These are phyloP conservation scores for Candida nitratophila DNA, from an alignment of 805 yeast genomes.

Conservation along the genomic window DNA sequence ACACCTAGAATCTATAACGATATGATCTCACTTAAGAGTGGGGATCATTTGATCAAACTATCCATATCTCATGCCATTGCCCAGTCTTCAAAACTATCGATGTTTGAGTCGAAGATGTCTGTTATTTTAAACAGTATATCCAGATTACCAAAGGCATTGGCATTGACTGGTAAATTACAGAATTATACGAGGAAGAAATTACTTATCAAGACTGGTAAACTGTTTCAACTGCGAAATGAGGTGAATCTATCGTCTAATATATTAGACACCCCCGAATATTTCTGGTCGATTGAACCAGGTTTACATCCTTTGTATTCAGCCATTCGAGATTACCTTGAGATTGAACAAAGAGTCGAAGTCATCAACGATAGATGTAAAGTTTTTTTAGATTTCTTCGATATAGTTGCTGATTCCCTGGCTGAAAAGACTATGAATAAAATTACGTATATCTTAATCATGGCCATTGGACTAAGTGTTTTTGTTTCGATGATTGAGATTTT, in stretches of 20 bases:
- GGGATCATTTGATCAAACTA: constrained; percentile 86
- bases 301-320: constrained; percentile 88
- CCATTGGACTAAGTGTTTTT: constrained; percentile 68
- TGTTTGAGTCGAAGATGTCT: constrained; percentile 90
- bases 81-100: constrained; percentile 84
- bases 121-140: constrained; percentile 76
- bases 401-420: constrained; percentile 89
- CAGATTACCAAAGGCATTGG: constrained; percentile 83
- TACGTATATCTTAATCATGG: constrained; percentile 81
- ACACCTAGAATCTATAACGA: constrained; percentile 80
- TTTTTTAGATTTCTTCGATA: constrained; percentile 86
- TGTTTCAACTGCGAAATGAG: constrained; percentile 87
- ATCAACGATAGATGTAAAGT: constrained; percentile 91
- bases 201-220: constrained; percentile 79
- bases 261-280: constrained; percentile 91
- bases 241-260: constrained; percentile 88
- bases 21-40: constrained; percentile 83
- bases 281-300: constrained; percentile 95
- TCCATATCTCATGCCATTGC: constrained; percentile 96
- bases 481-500: constrained; percentile 72
- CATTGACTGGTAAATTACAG: constrained; percentile 83
- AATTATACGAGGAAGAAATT: constrained; percentile 72
- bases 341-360: constrained; percentile 91
- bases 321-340: constrained; percentile 85
- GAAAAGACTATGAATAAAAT: constrained; percentile 88